These are phyloP conservation scores for Phytophthora fragariaefolia DNA, from an alignment of 352 stramenopile genomes.

Conservation along the genomic window DNA sequence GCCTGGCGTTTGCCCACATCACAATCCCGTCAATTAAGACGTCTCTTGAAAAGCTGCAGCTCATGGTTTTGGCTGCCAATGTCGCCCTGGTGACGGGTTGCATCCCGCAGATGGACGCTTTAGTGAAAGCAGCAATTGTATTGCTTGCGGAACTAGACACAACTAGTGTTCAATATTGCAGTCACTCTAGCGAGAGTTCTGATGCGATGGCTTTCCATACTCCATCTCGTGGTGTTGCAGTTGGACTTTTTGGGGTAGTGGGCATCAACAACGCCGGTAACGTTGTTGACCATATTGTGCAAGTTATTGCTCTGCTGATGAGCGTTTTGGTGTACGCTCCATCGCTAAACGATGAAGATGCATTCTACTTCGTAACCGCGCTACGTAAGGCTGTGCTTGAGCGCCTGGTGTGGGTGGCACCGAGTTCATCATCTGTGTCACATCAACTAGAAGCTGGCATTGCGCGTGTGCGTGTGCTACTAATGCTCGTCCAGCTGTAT, in stretches of 20 bases:
- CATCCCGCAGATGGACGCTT: conserved; percentile 87
- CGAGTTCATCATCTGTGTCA: conserved; percentile 22
- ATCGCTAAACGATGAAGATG: conserved; percentile 77
- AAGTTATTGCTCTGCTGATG: conserved; percentile 57
- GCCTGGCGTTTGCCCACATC: conserved; percentile 90
- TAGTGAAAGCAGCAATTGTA: conserved; percentile 83
- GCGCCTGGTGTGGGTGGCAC: conserved; percentile 33
- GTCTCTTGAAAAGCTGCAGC: conserved; percentile 55
- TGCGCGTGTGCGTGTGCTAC: conserved; percentile 44
- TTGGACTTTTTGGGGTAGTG: conserved; percentile 16
- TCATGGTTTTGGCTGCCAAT: conserved; percentile 73
- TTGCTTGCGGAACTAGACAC: conserved; percentile 73
- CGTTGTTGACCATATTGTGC: conserved; percentile 32
- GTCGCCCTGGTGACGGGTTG: conserved; percentile 75
- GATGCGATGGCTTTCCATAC: neutral
- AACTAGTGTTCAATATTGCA: conserved; percentile 8
- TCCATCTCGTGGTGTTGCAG: conserved; percentile 7
- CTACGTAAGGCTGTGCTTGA: conserved; percentile 75
- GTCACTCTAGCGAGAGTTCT: conserved; percentile 1
- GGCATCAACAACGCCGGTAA: conserved; percentile 10
- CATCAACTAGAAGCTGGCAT: conserved; percentile 24
- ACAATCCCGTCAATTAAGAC: conserved; percentile 86
- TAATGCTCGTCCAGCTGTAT: conserved; percentile 64
- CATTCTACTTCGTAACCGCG: conserved; percentile 89
- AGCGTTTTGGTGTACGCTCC: conserved; percentile 78